Base-by-base conservation (phyloP, 768 basidiomycete species). In the Serendipita sp. region DNA sequence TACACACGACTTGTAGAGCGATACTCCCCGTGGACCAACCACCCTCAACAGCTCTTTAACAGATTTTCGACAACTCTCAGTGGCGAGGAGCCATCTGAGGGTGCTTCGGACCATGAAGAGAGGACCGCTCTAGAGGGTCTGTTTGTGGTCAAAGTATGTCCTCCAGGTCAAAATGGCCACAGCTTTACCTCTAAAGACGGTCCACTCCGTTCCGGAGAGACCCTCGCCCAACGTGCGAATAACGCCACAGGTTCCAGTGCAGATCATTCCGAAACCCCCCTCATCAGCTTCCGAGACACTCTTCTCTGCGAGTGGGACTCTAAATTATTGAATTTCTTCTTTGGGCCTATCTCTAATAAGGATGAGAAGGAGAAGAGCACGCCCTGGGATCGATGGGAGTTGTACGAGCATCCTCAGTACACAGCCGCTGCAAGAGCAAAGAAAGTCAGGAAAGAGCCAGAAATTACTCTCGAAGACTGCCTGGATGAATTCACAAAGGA, bases 401-500 rank as follows among this genome's bases (percentile, higher is more conserved):
- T 76, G 13, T 84, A 86, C 70, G 71, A 79, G 18, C 94, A 96
- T 69, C 85, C 89, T 0, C 88, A 92, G 69, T 83, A 84, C 66
- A 73, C 75, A 37, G 83, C 79, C 64, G 77, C 82, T 50, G 76
- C 78, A 70, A 80, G 80, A 68, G 80, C 76, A 3, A 75, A 81
- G 29, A 75, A 77, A 63, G 77, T 77, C 64, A 83, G 81, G 74
- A 81, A 76, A 73, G 76, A 73, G 67, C 80, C 77, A 68, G 83
- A 82, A 1, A 83, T 98, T 63, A 80, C 84, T 11, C 76, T 99
- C 55, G 83, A 88, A 68, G 91, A 97, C 72, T 98, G 96, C 73
- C 72, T 99, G 64, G 86, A 89, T 67, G 96, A 98, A 74, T 99
- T 98, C 71, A 94, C 90, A 37, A 90, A 86, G 73, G 87, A 95